phyloP scores from a whole-genome alignment of 2,329 filamentous ascomycete species.

The Aspergillus fischeri region DNA sequence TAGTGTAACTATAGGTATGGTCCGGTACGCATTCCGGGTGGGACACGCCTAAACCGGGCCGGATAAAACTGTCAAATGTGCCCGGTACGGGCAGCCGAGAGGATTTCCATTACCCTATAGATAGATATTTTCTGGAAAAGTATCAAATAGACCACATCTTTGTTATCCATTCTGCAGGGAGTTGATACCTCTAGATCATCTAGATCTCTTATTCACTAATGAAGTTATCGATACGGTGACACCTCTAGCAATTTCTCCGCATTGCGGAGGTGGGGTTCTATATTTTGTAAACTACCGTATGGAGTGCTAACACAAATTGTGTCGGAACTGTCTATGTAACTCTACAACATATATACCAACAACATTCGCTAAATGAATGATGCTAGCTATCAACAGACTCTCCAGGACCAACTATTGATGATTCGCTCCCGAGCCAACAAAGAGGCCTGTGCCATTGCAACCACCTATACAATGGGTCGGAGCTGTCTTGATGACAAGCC shows the following conservation, averaged over 20 bases:
- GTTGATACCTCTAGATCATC: too few relatives aligned
- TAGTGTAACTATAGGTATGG: constrained; percentile 9
- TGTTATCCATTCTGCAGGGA: neutral
- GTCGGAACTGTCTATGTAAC: neutral
- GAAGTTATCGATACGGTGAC: neutral
- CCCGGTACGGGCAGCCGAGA: neutral
- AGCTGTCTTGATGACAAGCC: constrained; percentile 38
- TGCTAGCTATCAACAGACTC: constrained; percentile 46
- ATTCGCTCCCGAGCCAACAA: constrained; percentile 48
- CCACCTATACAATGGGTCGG: constrained; percentile 40
- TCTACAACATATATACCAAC: neutral
- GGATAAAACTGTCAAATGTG: neutral
- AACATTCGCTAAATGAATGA: constrained; percentile 13
- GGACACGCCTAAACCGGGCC: constrained; percentile 13
- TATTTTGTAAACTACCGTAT: too few relatives aligned
- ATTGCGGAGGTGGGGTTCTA: neutral
- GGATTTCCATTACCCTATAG: neutral
- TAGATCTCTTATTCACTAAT: neutral
- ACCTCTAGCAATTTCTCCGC: neutral
- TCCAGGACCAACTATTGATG: constrained; percentile 46
- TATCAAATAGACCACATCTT: neutral
- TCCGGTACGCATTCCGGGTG: constrained; percentile 15
- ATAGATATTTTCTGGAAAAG: neutral
- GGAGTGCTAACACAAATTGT: neutral
- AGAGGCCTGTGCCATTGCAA: constrained; percentile 48